These are phyloP conservation scores for Talaromyces funiculosus DNA, from an alignment of 2,329 filamentous ascomycete species.

Conservation along the genomic window DNA sequence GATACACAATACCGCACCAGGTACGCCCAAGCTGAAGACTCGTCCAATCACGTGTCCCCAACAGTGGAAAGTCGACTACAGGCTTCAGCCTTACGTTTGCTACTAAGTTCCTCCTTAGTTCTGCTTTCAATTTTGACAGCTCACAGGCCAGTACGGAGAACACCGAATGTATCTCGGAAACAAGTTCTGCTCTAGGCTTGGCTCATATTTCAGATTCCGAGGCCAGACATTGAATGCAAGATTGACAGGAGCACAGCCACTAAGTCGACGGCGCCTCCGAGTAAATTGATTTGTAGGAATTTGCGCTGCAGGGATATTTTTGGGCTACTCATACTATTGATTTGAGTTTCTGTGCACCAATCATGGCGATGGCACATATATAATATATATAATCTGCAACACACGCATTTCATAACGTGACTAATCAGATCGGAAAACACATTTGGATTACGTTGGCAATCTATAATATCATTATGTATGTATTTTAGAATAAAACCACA, in stretches of 20 bases:
- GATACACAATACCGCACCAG: background rate
- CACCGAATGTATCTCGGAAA: background rate
- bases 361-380: background rate
- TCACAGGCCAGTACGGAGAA: background rate
- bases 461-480: constrained; percentile 12
- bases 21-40: background rate
- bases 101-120: background rate
- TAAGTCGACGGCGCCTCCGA: background rate
- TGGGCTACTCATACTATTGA: background rate
- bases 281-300: background rate
- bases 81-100: background rate
- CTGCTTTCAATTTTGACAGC: background rate
- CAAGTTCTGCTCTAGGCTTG: background rate
- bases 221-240: no score
- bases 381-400: background rate
- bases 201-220: background rate
- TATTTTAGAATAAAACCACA: constrained; percentile 3
- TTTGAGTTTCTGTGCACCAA: background rate
- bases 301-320: background rate
- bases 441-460: background rate
- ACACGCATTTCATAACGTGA: background rate
- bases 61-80: background rate
- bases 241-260: constrained; percentile 1
- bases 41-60: background rate
- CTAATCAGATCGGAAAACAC: no score